Evolutionary conservation across 331 rosid genomes (phyloP), one percentile per base, ranked within the genome.

Genomic region (Rhamnella rubrinervis): DNA sequence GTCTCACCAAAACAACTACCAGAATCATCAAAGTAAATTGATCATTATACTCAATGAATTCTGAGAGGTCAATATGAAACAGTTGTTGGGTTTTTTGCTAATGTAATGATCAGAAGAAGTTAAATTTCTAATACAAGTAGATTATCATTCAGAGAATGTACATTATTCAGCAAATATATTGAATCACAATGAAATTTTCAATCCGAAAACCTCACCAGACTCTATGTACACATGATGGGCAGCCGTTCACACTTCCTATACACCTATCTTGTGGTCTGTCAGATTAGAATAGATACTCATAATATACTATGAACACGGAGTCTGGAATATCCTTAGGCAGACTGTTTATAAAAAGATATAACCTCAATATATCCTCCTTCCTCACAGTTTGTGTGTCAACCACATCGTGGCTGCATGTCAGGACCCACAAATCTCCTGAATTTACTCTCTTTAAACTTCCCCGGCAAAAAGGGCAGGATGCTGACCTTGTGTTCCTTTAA

Each of bases 401-500:
- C 55, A 75, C 86, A 17, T 91, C 96, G 8, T 56, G 73, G 13
- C 75, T 59, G 12, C 88, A 78, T 16, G 88, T 83, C 47, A 88
- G 84, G 67, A 88, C 89, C 97, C 96, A 91, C 74, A 91, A 75
- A 75, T 91, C 93, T 59, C 81, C 85, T 0, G 91, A 86, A 15
- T 81, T 60, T 40, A 91, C 88, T 78, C 89, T 86, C 84, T 77
- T 80, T 61, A 88, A 38, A 78, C 88, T 88, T 72, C 92, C 86
- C 44, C 96, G 77, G 82, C 97, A 91, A 80, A 91, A 91, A 6
- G 97, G 97, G 83, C 93, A 91, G 25, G 97, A 88, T 66, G 83
- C 85, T 6, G 89, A 91, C 63, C 92, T 85, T 59, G 86, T 72
- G 61, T 74, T 84, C 91, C 95, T 86, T 75, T 10, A 65, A 60